Conservation (phyloP, 208 protist species). For the Trypanosomatidae sp. region DNA sequence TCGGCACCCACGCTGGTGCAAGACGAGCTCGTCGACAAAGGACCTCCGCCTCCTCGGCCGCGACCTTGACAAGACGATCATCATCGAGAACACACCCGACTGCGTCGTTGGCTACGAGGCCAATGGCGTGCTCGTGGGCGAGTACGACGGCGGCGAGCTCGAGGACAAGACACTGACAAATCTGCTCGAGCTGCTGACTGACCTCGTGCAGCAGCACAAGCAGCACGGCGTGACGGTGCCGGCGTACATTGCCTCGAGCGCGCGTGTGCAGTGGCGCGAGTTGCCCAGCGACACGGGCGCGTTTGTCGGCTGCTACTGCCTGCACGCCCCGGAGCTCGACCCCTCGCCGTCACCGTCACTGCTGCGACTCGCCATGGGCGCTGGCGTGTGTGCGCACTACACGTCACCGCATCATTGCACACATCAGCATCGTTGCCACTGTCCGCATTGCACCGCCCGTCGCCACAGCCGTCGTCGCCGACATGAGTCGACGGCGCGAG, state of each 20-base stretch:
- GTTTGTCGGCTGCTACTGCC: slow-evolving; percentile 58
- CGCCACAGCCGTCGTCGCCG: too few relatives aligned
- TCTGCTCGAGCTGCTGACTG: slow-evolving; percentile 44
- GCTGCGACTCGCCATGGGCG: too few relatives aligned
- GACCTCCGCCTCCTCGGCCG: slow-evolving; percentile 74
- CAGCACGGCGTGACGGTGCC: slow-evolving; percentile 40
- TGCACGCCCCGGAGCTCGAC: slow-evolving; percentile 16
- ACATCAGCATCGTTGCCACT: too few relatives aligned
- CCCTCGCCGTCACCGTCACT: too few relatives aligned
- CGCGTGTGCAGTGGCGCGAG: slow-evolving; percentile 13
- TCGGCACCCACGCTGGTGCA: slow-evolving; percentile 67
- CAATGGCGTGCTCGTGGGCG: slow-evolving; percentile 85
- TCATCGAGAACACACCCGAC: slow-evolving; percentile 89
- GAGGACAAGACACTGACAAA: slow-evolving; percentile 65
- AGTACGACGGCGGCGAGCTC: slow-evolving; percentile 87
- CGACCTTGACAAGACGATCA: slow-evolving; percentile 52
- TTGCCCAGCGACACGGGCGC: slow-evolving; percentile 59
- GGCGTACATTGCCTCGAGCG: slow-evolving; percentile 45
- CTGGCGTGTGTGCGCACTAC: too few relatives aligned
- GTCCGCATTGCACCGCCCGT: too few relatives aligned
- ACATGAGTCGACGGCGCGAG: too few relatives aligned
- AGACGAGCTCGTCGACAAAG: slow-evolving; percentile 43
- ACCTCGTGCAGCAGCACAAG: slow-evolving; percentile 38
- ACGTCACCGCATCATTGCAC: too few relatives aligned
- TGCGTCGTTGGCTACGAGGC: slow-evolving; percentile 86